These are phyloP conservation scores for Camelina sativa DNA, from an alignment of 345 rosid species.

Conservation along the genomic window DNA sequence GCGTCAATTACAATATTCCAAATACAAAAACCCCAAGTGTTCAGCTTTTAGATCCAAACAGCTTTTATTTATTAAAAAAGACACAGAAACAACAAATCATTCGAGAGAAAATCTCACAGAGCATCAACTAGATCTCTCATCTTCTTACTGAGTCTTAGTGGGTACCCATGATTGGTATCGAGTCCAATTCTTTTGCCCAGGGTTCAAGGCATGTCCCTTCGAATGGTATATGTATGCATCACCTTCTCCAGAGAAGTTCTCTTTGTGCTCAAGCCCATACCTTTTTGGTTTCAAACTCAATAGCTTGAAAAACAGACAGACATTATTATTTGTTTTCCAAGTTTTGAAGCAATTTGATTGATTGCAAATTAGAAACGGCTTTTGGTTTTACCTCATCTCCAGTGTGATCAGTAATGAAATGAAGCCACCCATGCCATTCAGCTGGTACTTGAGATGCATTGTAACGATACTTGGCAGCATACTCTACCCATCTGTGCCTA, in stretches of 20 bases:
- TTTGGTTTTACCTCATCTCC: slow-evolving; percentile 77
- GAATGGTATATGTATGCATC: slow-evolving; percentile 84
- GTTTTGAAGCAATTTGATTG: neutral
- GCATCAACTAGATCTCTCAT: slow-evolving; percentile 12
- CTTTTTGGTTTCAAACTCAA: slow-evolving; percentile 89
- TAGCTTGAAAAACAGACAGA: slow-evolving; percentile 55
- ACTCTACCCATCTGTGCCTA: slow-evolving; percentile 96
- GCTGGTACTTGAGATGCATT: slow-evolving; percentile 98
- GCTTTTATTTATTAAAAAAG: slow-evolving; percentile 28
- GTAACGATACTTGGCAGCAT: slow-evolving; percentile 80
- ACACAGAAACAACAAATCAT: slow-evolving; percentile 24
- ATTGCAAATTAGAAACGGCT: neutral
- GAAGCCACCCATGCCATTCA: slow-evolving; percentile 99
- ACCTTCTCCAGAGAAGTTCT: slow-evolving; percentile 93
- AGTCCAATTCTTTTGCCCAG: slow-evolving; percentile 94
- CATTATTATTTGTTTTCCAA: neutral
- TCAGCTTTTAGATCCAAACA: slow-evolving; percentile 37
- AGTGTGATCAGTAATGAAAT: slow-evolving; percentile 88
- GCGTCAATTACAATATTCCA: slow-evolving; percentile 3
- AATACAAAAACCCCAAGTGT: neutral
- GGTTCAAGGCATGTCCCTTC: slow-evolving; percentile 92
- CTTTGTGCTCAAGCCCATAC: slow-evolving; percentile 86
- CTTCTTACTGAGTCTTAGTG: slow-evolving; percentile 55
- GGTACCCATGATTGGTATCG: slow-evolving; percentile 95
- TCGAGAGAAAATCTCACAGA: slow-evolving; percentile 24